Evolutionary conservation across 768 basidiomycete species (phyloP), one percentile per base, ranked within the genome.

Genomic region (Psilocybe azurescens): DNA sequence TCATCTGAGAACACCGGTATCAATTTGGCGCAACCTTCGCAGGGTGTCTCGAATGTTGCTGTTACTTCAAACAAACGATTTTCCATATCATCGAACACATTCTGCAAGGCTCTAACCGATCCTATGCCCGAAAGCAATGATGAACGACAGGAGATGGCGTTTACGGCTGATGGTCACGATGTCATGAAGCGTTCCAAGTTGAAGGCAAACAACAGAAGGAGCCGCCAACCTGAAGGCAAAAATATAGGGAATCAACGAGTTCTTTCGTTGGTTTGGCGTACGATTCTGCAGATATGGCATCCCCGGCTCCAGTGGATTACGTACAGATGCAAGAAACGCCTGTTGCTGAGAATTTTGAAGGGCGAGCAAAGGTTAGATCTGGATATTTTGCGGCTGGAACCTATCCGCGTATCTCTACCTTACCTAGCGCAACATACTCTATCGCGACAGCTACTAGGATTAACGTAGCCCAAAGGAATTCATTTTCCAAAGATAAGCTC

Each of bases 281-380:
- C 60, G 85, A 82, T 60, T 85, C 83, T 39, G 80, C 82, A 41
- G 85, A 86, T 58, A 69, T 81, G 30, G 67, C 71, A 3, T 85
- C 86, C 8, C 84, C 86, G 4, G 51, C 61, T 48, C 56, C 65
- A 14, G 47, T 61, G 13, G 67, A 74, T 48, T 71, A 74, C 58
- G 60, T 69, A 62, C 73, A 72, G 56, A 64, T 67, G 50, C 58
- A 67, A 18, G 65, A 70, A 49, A 65, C 73, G 38, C 65, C 70
- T 58, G 50, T 64, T 47, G 60, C 67, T 66, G 72, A 72, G 71
- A 53, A 75, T 67, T 52, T 64, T 67, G 85, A 83, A 59, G 86
- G 89, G 41, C 86, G 90, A 39, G 84, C 83, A 51, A 84, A 83
- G 38, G 87, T 91, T 65, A 89, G 90, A 71, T 89, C 89, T 8